Base-by-base conservation (phyloP, 2,329 filamentous ascomycete species). In the Elsinoe necatrix region DNA sequence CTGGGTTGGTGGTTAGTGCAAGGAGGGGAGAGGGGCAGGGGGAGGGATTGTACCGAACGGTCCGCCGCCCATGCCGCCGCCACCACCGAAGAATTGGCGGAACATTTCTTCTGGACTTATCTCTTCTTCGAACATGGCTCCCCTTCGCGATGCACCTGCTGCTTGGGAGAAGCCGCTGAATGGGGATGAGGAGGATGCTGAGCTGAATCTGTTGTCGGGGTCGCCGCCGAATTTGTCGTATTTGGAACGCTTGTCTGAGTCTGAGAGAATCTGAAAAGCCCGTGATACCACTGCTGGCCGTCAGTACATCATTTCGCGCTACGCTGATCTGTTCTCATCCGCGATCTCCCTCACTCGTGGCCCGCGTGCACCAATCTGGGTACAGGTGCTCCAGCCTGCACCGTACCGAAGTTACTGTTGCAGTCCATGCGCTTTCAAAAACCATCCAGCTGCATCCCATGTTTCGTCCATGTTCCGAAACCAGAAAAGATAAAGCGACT, bases 51-150 rank as follows among this genome's bases (percentile, higher is more conserved):
- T 60, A 60, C 67, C 67, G 55, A 70, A 69, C 4, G 64, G 65
- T 16, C 66, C 66, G 74, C 86, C 83, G 48, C 81, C 80, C 65
- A 79, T 76, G 16, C 75, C 77, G 62, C 72, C 73, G 62, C 72
- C 73, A 41, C 87, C 90, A 48, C 89, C 89, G 75, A 98, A 98
- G 80, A 98, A 98, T 61, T 92, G 83, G 68, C 92, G 85, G 75
- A 98, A 98, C 77, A 98, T 82, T 72, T 98, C 93, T 72, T 98
- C 93, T 0, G 93, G 91, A 56, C 87, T 95, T 64, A 98, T 88
- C 69, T 97, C 92, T 59, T 93, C 90, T 56, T 93, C 88, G 72
- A 87, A 95, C 77, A 85, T 84, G 14, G 80, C 78, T 31, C 71
- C 76, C 55, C 70, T 68, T 25, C 76, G 77, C 31, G 57, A 43